Conservation (phyloP, 140 eudicot genomes). For the Ambrosia hybrid region DNA sequence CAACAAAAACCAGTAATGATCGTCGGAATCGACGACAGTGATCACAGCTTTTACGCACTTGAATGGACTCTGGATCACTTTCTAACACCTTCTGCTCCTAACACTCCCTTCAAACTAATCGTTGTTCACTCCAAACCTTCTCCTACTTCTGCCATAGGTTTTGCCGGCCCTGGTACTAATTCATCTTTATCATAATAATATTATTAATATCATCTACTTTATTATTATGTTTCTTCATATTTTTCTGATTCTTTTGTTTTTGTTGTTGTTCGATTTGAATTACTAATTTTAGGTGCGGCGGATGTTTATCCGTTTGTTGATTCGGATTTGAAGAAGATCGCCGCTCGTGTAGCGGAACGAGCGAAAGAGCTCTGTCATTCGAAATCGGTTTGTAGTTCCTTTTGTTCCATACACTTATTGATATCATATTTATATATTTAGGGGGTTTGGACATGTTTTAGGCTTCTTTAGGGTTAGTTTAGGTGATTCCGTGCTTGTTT, state of each 20-base stretch:
- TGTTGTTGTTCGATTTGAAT: neutral
- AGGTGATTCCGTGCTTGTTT: too few relatives aligned
- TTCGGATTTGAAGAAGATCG: constrained; percentile 73
- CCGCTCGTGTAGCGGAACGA: constrained; percentile 57
- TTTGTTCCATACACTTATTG: neutral
- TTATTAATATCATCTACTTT: too few relatives aligned
- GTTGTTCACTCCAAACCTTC: constrained; percentile 73
- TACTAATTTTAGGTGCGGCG: constrained; percentile 40
- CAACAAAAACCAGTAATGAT: constrained; percentile 52
- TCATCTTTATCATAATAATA: too few relatives aligned
- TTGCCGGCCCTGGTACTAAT: constrained; percentile 58
- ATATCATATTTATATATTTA: too few relatives aligned
- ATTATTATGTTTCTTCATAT: neutral
- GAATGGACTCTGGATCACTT: constrained; percentile 64
- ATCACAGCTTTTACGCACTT: constrained; percentile 61
- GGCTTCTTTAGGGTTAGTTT: too few relatives aligned
- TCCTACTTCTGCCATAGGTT: constrained; percentile 55
- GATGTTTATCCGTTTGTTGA: constrained; percentile 71
- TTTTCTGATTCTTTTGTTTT: neutral
- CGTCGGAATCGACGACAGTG: constrained; percentile 69
- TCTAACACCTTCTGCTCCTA: constrained; percentile 38
- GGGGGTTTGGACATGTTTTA: too few relatives aligned
- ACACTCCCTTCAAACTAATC: constrained; percentile 53
- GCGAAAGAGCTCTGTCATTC: constrained; percentile 73
- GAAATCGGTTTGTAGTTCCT: constrained; percentile 51